Base-by-base conservation (phyloP, 805 yeast species). In the Barnettozyma wickerhamii region DNA sequence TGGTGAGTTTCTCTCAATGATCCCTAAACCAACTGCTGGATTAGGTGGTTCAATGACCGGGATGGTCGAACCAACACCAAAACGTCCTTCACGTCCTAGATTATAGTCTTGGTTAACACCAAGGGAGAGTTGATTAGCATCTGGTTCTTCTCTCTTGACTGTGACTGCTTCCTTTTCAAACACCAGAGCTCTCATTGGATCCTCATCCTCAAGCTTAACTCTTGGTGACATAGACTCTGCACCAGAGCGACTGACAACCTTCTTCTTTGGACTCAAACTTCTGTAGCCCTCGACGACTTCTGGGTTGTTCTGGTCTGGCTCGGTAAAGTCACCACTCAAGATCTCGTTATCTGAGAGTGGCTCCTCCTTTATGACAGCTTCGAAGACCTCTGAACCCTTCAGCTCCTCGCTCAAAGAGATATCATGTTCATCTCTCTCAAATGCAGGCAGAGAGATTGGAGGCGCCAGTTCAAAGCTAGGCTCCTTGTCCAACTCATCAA, bases 361-460 rank as follows among this genome's bases (percentile, higher is more conserved):
- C 13, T 5, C 19, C 6, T 28, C 34, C 5, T 29, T 21, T 9
- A 37, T 15, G 2, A 24, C 38, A 6, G 10, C 13, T 12, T 23
- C 45, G 38, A 46, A 53, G 1, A 45, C 42, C 26, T 42, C 34
- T 2, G 50, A 42, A 10, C 33, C 49, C 29, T 40, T 50, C 31
- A 53, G 45, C 26, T 51, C 56, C 10, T 48, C 49, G 10, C 45
- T 41, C 17, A 53, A 46, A 5, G 54, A 45, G 2, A 31, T 14
- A 7, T 45, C 52, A 19, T 31, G 37, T 20, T 30, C 29, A 10
- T 29, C 35, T 10, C 24, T 7, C 6, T 30, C 33, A 10, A 36
- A 37, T 5, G 36, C 38, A 14, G 38, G 37, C 14, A 47, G 38
- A 7, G 43, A 23, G 5, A 43, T 39, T 4, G 47, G 48, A 6